Conservation (phyloP, 164 flowering plant genomes). For the Cinnamomum chago region DNA sequence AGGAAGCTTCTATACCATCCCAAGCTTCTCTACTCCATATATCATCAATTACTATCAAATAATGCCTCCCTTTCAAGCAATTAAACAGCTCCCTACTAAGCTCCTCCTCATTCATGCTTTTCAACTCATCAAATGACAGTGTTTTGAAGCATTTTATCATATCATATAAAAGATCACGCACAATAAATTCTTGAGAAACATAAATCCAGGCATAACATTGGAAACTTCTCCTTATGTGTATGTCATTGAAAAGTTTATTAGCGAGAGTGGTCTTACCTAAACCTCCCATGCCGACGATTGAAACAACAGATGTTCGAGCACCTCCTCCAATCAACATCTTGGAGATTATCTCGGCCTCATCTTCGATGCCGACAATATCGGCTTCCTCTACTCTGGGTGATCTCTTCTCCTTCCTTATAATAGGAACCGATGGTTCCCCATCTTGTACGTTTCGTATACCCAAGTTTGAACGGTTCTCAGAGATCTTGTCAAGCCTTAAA, state of each 20-base stretch:
- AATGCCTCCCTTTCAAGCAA: constrained; percentile 37
- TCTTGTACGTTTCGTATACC: background rate
- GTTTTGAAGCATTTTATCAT: background rate
- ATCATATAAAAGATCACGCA: constrained; percentile 4
- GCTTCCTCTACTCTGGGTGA: background rate
- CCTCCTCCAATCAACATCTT: background rate
- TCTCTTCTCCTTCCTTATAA: constrained; percentile 2
- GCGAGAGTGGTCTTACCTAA: constrained; percentile 51
- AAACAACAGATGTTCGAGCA: constrained; percentile 18
- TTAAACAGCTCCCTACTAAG: constrained; percentile 34
- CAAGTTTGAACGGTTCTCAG: background rate
- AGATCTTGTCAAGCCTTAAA: background rate
- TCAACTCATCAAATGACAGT: constrained; percentile 19
- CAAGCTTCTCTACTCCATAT: constrained; percentile 45
- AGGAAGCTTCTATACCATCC: constrained; percentile 25
- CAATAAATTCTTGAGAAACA: constrained; percentile 30
- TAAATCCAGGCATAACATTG: constrained; percentile 46
- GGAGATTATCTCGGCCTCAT: background rate
- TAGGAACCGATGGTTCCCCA: background rate
- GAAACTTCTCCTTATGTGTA: constrained; percentile 14
- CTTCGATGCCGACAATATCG: background rate
- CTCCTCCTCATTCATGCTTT: constrained; percentile 20
- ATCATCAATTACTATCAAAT: constrained; percentile 49
- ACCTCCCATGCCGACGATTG: constrained; percentile 54
- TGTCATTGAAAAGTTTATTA: constrained; percentile 30